A percentile compares a stretch with the other conserved stretches of the same genome.
phyloP scores from a whole-genome alignment of 225 moss, liverwort and hornwort species.

The Ulota crispa region DNA sequence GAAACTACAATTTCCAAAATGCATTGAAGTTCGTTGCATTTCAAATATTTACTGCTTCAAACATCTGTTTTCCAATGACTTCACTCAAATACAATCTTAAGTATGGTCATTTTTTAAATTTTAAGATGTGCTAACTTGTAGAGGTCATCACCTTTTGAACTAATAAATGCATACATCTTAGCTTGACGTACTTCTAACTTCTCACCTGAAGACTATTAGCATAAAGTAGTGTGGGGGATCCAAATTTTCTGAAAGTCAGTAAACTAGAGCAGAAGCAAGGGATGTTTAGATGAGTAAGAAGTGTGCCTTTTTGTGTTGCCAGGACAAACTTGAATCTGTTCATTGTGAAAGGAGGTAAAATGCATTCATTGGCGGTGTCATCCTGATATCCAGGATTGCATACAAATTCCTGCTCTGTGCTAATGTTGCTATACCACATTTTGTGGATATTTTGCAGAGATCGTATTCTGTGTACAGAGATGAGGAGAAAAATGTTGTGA shows the following conservation, averaged over 20 bases:
- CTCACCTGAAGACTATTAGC: neutral
- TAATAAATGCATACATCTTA: neutral
- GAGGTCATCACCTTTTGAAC: neutral
- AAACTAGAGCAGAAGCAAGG: neutral
- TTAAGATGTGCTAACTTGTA: neutral
- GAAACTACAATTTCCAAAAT: neutral
- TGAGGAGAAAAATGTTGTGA: conserved; percentile 60
- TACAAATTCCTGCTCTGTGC: neutral
- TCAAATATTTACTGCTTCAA: neutral
- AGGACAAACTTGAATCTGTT: neutral
- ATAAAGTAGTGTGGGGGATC: neutral
- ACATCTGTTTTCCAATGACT: neutral
- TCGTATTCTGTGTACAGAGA: conserved; percentile 74
- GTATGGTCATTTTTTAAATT: neutral
- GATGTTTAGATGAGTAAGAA: neutral
- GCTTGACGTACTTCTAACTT: neutral
- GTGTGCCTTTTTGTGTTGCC: neutral
- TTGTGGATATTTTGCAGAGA: conserved; percentile 43
- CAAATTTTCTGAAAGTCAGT: neutral
- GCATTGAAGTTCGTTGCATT: neutral
- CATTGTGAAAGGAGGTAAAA: neutral
- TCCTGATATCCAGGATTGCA: neutral
- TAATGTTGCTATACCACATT: neutral
- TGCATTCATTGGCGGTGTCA: neutral
- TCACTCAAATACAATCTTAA: neutral